Evolutionary conservation across 768 basidiomycete species (phyloP).

Genomic region (Naganishia vaughanmartiniae): DNA sequence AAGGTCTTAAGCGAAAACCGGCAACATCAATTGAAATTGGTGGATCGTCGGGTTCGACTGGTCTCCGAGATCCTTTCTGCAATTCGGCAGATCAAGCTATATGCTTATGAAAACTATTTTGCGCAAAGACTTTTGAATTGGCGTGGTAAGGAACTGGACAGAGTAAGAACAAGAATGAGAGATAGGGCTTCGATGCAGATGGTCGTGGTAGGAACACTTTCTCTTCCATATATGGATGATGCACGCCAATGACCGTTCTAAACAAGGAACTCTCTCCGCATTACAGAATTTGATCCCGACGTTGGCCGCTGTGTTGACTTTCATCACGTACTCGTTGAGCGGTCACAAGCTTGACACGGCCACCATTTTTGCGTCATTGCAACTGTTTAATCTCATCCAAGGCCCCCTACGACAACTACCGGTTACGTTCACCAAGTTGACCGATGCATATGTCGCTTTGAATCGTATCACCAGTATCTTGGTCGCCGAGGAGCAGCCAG

Average conservation of each 20-base stretch:
- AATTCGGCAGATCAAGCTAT: conserved; percentile 66
- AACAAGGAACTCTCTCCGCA: conserved; percentile 47
- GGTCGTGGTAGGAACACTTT: neutral
- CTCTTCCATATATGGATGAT: neutral
- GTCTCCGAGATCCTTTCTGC: conserved; percentile 68
- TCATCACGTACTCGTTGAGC: conserved; percentile 65
- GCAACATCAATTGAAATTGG: conserved; percentile 58
- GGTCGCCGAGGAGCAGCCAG: conserved; percentile 55
- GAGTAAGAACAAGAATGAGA: conserved; percentile 31
- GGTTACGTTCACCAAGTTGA: conserved; percentile 31
- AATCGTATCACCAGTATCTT: conserved; percentile 19
- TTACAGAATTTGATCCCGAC: conserved; percentile 59
- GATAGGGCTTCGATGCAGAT: neutral
- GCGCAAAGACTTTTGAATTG: conserved; percentile 35
- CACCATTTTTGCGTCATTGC: conserved; percentile 62
- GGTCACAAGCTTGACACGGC: conserved; percentile 61
- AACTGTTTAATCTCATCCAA: conserved; percentile 59
- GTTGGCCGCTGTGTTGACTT: conserved; percentile 55
- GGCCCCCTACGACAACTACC: conserved; percentile 43
- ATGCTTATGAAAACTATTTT: conserved; percentile 59
- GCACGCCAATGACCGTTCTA: neutral
- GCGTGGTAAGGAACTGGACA: conserved; percentile 39
- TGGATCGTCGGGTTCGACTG: conserved; percentile 66
- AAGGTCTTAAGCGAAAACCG: conserved; percentile 38
- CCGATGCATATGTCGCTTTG: conserved; percentile 28